phyloP scores from a whole-genome alignment of 495 filamentous ascomycete species.

The Amniculicola lignicola region DNA sequence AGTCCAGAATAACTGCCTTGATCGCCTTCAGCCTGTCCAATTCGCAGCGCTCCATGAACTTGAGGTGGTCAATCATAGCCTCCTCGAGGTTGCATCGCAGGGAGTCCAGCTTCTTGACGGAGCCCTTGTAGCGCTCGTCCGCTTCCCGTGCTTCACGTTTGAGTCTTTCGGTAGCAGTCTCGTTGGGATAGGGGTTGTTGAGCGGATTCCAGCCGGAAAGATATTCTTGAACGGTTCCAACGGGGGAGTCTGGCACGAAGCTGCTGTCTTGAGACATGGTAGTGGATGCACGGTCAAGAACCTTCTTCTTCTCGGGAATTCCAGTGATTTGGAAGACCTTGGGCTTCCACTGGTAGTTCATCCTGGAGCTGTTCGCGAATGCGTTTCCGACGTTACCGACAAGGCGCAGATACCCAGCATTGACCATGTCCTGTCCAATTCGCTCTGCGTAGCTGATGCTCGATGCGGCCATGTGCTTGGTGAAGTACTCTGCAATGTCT shows the following conservation, averaged over 20 bases:
- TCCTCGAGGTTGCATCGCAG: constrained; percentile 93
- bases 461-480: constrained; percentile 77
- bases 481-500: constrained; percentile 92
- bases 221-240: constrained; percentile 79
- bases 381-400: constrained; percentile 91
- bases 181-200: constrained; percentile 82
- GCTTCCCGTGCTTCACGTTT: constrained; percentile 86
- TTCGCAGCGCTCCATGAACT: constrained; percentile 97
- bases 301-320: constrained; percentile 79
- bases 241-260: constrained; percentile 59
- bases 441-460: constrained; percentile 86
- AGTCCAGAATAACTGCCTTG: constrained; percentile 95
- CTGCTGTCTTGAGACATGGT: constrained; percentile 45
- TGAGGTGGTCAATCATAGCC: constrained; percentile 84
- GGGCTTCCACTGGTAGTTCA: constrained; percentile 95
- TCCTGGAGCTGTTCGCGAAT: constrained; percentile 94
- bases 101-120: constrained; percentile 78
- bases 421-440: constrained; percentile 88
- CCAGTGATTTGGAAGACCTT: constrained; percentile 86
- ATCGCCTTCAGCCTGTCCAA: constrained; percentile 94
- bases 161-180: constrained; percentile 81
- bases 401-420: constrained; percentile 80
- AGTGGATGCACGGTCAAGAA: constrained; percentile 68
- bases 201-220: constrained; percentile 87
- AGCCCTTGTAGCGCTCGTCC: constrained; percentile 88